Percentiles rank a stretch among this genome's conserved stretches.
These are phyloP conservation scores for Fraxinus nigra DNA, from an alignment of 305 asterid genomes.

Conservation along the genomic window DNA sequence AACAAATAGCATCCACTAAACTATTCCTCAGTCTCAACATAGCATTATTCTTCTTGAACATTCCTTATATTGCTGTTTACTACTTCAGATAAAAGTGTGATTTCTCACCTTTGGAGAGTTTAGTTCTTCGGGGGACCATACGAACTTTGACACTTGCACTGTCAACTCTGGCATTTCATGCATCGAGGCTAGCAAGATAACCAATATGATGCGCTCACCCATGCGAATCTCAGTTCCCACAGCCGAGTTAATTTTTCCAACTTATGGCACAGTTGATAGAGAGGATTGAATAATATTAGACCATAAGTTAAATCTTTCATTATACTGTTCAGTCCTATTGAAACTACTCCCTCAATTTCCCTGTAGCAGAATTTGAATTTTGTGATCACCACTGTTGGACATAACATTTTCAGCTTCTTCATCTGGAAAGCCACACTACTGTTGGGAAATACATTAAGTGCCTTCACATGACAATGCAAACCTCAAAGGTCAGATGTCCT, in stretches of 20 bases:
- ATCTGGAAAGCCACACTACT: slow-evolving; percentile 21
- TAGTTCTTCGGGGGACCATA: neutral
- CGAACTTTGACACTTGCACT: neutral
- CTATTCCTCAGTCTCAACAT: neutral
- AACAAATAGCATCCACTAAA: neutral
- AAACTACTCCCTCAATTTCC: neutral
- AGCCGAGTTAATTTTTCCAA: neutral
- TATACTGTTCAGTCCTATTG: neutral
- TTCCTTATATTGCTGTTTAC: neutral
- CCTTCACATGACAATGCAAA: slow-evolving; percentile 30
- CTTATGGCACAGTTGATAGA: neutral
- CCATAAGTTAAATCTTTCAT: neutral
- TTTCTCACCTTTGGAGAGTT: neutral
- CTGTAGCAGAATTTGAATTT: neutral
- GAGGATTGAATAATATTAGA: neutral
- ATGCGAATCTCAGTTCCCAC: neutral
- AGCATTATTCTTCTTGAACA: neutral
- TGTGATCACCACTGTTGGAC: neutral
- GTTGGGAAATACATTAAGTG: slow-evolving; percentile 14
- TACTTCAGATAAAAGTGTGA: neutral
- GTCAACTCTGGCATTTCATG: neutral
- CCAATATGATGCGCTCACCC: neutral
- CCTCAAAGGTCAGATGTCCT: slow-evolving; percentile 29
- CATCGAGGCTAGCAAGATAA: neutral
- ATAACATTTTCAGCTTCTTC: slow-evolving; percentile 30